phyloP scores from a whole-genome alignment of 2,329 filamentous ascomycete species.

The Apiospora sp. region DNA sequence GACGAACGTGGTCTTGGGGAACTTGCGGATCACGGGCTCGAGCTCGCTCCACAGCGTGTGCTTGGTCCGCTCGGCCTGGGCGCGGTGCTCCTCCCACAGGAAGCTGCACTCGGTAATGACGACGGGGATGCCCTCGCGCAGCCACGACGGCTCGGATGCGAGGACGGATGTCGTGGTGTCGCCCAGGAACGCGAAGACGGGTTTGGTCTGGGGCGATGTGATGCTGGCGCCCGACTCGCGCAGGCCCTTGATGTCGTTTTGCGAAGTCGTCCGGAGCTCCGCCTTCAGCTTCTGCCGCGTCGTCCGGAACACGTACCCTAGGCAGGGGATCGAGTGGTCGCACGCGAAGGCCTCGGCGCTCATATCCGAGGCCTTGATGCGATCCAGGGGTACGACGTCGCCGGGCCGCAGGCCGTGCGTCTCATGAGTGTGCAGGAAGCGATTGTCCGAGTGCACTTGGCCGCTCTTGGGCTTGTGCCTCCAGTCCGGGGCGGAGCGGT shows the following conservation, averaged over 20 bases:
- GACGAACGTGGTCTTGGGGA: conserved; percentile 1
- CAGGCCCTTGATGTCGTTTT: conserved; percentile 48
- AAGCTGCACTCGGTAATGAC: conserved; percentile 61
- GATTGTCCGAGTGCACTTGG: conserved; percentile 23
- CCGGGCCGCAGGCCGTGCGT: conserved; percentile 48
- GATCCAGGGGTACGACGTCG: conserved; percentile 46
- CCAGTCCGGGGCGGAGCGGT: not conserved
- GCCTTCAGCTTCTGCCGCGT: conserved; percentile 49
- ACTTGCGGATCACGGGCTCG: conserved; percentile 36
- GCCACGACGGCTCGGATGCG: conserved; percentile 49
- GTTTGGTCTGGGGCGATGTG: conserved; percentile 47
- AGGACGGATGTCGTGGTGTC: conserved; percentile 54
- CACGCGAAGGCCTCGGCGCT: conserved; percentile 53
- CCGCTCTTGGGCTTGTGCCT: conserved; percentile 3
- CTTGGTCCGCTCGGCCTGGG: conserved; percentile 54
- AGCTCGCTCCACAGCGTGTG: conserved; percentile 57
- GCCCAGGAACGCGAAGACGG: conserved; percentile 57
- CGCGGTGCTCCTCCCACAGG: conserved; percentile 50
- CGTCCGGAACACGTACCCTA: conserved; percentile 55
- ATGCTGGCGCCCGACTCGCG: conserved; percentile 48
- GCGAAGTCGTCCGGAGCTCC: conserved; percentile 46
- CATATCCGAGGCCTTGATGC: conserved; percentile 42
- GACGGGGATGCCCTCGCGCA: conserved; percentile 49
- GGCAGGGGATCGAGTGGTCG: conserved; percentile 55
- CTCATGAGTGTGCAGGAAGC: conserved; percentile 48